Percentiles rank a stretch among this genome's conserved stretches.
Conservation (phyloP, 768 basidiomycete genomes). For the Coprinellus micaceus region DNA sequence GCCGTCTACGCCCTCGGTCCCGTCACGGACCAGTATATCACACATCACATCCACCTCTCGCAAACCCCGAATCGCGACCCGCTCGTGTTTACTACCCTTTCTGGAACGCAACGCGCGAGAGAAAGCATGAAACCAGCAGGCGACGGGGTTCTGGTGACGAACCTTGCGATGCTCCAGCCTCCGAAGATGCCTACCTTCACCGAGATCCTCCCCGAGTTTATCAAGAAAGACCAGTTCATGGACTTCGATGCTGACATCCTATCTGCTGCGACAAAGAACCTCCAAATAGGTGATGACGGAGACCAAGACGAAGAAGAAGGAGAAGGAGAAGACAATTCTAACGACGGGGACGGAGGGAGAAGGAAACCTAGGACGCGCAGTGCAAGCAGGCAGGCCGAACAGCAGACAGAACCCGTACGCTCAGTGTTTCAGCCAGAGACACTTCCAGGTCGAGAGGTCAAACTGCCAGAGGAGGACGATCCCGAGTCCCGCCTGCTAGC, state of each 20-base stretch:
- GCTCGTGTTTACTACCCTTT: slow-evolving; percentile 41
- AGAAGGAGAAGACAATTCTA: neutral
- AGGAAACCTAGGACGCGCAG: neutral
- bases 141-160: slow-evolving; percentile 40
- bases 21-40: slow-evolving; percentile 28
- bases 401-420: too few relatives aligned
- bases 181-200: slow-evolving; percentile 42
- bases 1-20: slow-evolving; percentile 45
- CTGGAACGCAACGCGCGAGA: slow-evolving; percentile 21
- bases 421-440: neutral
- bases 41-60: slow-evolving; percentile 38
- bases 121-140: slow-evolving; percentile 4
- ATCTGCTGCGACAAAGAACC: neutral
- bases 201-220: slow-evolving; percentile 21
- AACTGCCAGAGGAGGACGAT: slow-evolving; percentile 13
- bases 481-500: slow-evolving; percentile 28
- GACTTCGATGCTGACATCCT: slow-evolving; percentile 6
- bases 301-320: neutral
- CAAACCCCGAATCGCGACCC: slow-evolving; percentile 48
- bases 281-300: neutral
- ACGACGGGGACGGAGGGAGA: neutral
- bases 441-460: slow-evolving; percentile 21
- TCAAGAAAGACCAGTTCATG: slow-evolving; percentile 11
- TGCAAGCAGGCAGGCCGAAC: too few relatives aligned
- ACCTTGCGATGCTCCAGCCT: slow-evolving; percentile 43